Conservation (phyloP, 495 filamentous ascomycete genomes). For the Penicillium desertorum region DNA sequence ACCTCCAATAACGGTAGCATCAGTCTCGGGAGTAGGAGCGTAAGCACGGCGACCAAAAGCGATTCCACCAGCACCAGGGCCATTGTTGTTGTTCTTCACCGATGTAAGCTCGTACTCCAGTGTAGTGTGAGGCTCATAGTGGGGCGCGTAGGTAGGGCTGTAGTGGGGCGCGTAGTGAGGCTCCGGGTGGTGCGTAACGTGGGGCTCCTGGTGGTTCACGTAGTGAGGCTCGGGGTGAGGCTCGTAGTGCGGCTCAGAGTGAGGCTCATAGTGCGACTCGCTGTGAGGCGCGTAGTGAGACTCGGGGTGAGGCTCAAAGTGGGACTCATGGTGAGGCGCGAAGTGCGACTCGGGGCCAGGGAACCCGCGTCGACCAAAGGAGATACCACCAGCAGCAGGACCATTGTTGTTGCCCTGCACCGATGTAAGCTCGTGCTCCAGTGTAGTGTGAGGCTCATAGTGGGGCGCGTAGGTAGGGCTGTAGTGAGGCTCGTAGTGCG, state of each 20-base stretch:
- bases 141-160: neutral
- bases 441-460: neutral
- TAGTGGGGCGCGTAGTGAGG: no score
- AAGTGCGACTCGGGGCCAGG: neutral
- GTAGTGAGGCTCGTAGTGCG: neutral
- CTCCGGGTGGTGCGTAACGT: neutral
- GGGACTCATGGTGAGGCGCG: no score
- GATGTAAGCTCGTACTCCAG: neutral
- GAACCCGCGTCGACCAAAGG: neutral
- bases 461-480: conserved; percentile 1
- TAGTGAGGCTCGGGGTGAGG: neutral
- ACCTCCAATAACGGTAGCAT: conserved; percentile 21
- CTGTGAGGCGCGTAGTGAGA: no score
- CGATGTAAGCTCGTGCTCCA: neutral
- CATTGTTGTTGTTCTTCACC: neutral
- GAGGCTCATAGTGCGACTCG: no score
- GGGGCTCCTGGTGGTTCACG: neutral
- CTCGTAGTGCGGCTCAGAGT: neutral
- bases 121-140: neutral
- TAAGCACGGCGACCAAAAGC: conserved; percentile 21
- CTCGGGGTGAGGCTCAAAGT: no score
- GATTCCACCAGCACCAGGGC: conserved; percentile 3
- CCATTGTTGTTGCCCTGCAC: conserved; percentile 1
- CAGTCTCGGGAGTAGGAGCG: conserved; percentile 15
- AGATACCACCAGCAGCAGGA: neutral